A percentile compares a stretch with the other conserved stretches of the same genome.
Evolutionary conservation across 2,329 filamentous ascomycete species (phyloP).

Genomic region (Thermothelomyces thermophilus): DNA sequence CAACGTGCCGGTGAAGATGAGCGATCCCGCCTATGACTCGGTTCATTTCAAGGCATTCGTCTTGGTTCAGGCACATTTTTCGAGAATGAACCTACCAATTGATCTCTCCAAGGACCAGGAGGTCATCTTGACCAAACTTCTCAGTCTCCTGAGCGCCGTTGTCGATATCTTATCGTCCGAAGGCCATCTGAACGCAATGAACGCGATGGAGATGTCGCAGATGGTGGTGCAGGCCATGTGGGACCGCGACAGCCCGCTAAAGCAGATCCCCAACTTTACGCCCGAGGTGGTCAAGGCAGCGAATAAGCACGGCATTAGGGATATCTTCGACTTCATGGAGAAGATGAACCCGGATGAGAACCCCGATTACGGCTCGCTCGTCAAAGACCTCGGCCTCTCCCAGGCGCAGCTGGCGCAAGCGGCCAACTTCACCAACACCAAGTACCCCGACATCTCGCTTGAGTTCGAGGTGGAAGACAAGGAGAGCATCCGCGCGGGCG

Average conservation of each 20-base stretch:
- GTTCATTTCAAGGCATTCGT: constrained; percentile 98
- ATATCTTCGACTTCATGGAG: constrained; percentile 97
- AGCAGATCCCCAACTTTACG: constrained; percentile 94
- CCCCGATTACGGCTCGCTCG: constrained; percentile 66
- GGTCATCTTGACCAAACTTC: constrained; percentile 72
- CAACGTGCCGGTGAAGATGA: constrained; percentile 90
- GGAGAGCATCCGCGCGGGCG: constrained; percentile 71
- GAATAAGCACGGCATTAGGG: constrained; percentile 70
- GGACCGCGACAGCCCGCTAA: constrained; percentile 93
- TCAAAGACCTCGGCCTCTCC: constrained; percentile 70
- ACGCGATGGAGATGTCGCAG: constrained; percentile 97
- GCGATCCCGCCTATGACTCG: constrained; percentile 77
- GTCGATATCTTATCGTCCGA: constrained; percentile 95
- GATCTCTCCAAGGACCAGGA: constrained; percentile 96
- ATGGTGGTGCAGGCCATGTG: constrained; percentile 99
- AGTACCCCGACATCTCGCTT: constrained; percentile 91
- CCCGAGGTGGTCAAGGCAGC: constrained; percentile 76
- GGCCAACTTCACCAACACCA: constrained; percentile 91
- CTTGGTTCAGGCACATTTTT: constrained; percentile 95
- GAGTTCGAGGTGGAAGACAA: constrained; percentile 80
- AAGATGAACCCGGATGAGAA: constrained; percentile 97
- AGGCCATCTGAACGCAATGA: constrained; percentile 94
- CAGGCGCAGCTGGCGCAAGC: constrained; percentile 80
- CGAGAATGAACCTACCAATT: constrained; percentile 90
- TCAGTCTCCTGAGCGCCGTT: constrained; percentile 82